Percentiles rank a stretch among this genome's conserved stretches.
Conservation (phyloP, 225 moss, liverwort and hornwort genomes). For the Sphagnum tenellum region DNA sequence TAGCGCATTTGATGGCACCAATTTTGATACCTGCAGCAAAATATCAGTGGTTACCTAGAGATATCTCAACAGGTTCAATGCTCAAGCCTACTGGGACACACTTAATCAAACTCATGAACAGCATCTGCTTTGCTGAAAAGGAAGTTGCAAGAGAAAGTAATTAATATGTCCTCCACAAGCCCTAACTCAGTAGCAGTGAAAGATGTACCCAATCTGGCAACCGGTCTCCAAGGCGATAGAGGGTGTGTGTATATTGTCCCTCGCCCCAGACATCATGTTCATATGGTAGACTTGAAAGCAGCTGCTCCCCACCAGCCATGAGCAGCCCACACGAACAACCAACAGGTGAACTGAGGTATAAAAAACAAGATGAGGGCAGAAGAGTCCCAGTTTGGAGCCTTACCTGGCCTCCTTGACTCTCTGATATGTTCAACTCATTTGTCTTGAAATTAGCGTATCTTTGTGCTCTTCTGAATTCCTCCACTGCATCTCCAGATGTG, state of each 20-base stretch:
- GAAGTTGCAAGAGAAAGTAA: too few relatives aligned
- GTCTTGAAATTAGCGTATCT: constrained; percentile 92
- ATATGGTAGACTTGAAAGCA: constrained; percentile 76
- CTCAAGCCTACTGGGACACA: too few relatives aligned
- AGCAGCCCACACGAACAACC: too few relatives aligned
- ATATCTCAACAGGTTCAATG: too few relatives aligned
- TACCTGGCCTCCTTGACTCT: constrained; percentile 96
- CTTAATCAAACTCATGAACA: too few relatives aligned
- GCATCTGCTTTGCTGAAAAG: too few relatives aligned
- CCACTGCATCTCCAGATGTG: constrained; percentile 31
- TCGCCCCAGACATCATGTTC: constrained; percentile 81
- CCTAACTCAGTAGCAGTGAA: background rate
- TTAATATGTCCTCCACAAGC: background rate
- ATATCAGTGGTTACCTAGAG: too few relatives aligned
- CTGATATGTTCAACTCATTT: constrained; percentile 75
- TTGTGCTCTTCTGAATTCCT: constrained; percentile 89
- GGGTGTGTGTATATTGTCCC: constrained; percentile 76
- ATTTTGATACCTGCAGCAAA: constrained; percentile 28
- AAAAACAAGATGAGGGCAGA: background rate
- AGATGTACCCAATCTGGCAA: constrained; percentile 82
- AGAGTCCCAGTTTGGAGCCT: background rate
- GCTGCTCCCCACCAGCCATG: constrained; percentile 31
- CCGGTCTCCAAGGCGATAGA: constrained; percentile 89
- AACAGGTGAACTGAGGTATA: too few relatives aligned
- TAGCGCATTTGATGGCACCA: constrained; percentile 88